Evolutionary conservation across 2,329 filamentous ascomycete genomes (phyloP).

Genomic region (Chaetomium sp.): DNA sequence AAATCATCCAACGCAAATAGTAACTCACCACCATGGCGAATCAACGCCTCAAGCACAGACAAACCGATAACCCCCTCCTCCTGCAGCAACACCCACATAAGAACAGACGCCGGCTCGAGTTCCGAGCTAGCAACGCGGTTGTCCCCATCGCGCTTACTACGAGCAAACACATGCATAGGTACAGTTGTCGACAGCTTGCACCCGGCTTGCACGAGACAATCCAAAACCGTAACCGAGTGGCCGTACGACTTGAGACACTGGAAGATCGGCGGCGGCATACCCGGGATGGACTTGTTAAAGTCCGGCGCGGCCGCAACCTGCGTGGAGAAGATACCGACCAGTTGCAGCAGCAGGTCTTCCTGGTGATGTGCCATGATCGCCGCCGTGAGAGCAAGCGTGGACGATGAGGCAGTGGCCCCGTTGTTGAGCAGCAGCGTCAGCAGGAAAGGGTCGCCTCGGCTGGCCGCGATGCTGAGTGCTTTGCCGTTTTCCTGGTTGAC

Average conservation of each 20-base stretch:
- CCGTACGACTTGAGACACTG: conserved; percentile 21
- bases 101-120: conserved; percentile 18
- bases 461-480: conserved; percentile 18
- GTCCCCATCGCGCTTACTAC: neutral
- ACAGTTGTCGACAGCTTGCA: conserved; percentile 21
- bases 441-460: conserved; percentile 17
- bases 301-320: conserved; percentile 12
- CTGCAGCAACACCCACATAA: conserved; percentile 23
- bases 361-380: conserved; percentile 22
- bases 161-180: conserved; percentile 13
- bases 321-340: conserved; percentile 16
- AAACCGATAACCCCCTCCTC: conserved; percentile 14
- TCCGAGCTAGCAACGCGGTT: conserved; percentile 4
- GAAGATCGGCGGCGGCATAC: conserved; percentile 21
- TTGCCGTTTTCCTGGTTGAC: conserved; percentile 24
- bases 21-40: conserved; percentile 22
- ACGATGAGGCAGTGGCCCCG: conserved; percentile 15
- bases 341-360: conserved; percentile 13
- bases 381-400: conserved; percentile 19
- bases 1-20: too few species aligned
- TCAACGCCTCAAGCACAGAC: conserved; percentile 15
- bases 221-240: conserved; percentile 17
- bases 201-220: conserved; percentile 16
- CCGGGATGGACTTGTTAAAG: conserved; percentile 17
- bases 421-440: conserved; percentile 17